Base-by-base conservation (phyloP, 345 rosid genomes). In the Dovyalis caffra region DNA sequence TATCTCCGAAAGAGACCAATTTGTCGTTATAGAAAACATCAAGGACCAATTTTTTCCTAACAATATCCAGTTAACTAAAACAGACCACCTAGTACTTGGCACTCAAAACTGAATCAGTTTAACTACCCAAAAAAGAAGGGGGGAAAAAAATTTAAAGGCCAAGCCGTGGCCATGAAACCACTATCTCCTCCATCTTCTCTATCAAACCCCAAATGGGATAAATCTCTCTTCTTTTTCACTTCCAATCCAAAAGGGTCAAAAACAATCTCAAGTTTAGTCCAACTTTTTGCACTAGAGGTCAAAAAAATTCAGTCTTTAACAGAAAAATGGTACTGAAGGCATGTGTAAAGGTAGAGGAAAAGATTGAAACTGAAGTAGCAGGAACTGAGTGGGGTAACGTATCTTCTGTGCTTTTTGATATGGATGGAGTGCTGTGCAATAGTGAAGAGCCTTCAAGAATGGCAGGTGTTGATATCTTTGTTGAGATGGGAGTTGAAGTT, bases 381-480 rank as follows among this genome's bases (percentile, higher is more conserved):
- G 77, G 64, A 25, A 61, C 65, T 25, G 78, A 64, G 68, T 91
- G 97, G 99, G 97, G 94, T n/a, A 91, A 89, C 68, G 97, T 92
- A 31, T 92, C 99, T 31, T 94, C 99, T 0, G 96, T 95, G 12
- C 85, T 91, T 6, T 95, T 92, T 71, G 99, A 92, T 75, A 91
- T 95, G 97, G 97, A 95, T 76, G 99, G 99, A 25, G 99, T 92
- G 73, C 77, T 92, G 53, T 90, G 95, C 70, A 85, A 91, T 79
- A 92, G 97, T 74, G 97, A 91, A 78, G 90, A 88, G 76, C 94
- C 89, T 66, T 95, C 97, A n/a, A 89, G 97, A 86, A 84, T 82
- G 79, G 98, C 98, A 2, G 99, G 85, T 64, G 98, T 95, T 3
- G 98, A 92, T 79, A 81, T 92, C 62, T 95, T 95, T 69, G 78